Evolutionary conservation across 148 eudicot genomes (phyloP).

Genomic region (Persicaria maculosa): DNA sequence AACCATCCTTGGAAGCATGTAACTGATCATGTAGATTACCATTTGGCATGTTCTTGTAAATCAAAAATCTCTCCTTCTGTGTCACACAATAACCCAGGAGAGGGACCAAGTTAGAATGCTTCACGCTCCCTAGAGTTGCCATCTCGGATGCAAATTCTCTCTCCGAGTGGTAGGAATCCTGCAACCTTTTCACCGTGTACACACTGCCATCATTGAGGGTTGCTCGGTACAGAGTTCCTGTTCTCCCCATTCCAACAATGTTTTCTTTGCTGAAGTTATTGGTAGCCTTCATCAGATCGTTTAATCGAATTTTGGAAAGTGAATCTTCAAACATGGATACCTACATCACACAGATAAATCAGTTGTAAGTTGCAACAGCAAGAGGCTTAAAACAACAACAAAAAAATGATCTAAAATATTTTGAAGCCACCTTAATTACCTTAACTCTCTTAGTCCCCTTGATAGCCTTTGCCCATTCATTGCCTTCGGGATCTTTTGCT

Average conservation of each 20-base stretch:
- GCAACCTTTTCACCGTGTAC: slow-evolving; percentile 66
- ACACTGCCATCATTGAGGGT: slow-evolving; percentile 68
- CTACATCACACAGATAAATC: slow-evolving; percentile 25
- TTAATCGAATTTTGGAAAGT: slow-evolving; percentile 59
- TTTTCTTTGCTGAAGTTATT: slow-evolving; percentile 43
- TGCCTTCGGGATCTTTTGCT: slow-evolving; percentile 35
- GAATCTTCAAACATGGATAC: slow-evolving; percentile 80
- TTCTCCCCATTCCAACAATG: slow-evolving; percentile 50
- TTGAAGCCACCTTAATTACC: slow-evolving; percentile 18
- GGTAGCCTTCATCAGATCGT: slow-evolving; percentile 60
- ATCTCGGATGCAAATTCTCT: slow-evolving; percentile 66
- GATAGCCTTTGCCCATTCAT: slow-evolving; percentile 45
- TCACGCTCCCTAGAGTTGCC: slow-evolving; percentile 59
- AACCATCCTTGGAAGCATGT: slow-evolving; percentile 22
- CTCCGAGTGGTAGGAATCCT: slow-evolving; percentile 49
- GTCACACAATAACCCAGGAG: slow-evolving; percentile 74
- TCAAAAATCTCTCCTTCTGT: slow-evolving; percentile 74
- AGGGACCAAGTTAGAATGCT: slow-evolving; percentile 82
- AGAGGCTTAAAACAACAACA: slow-evolving; percentile 46
- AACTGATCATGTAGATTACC: slow-evolving; percentile 59
- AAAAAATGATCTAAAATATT: slow-evolving; percentile 43
- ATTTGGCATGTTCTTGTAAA: slow-evolving; percentile 72
- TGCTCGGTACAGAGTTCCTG: slow-evolving; percentile 71
- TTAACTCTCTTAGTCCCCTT: slow-evolving; percentile 38
- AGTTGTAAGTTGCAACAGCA: slow-evolving; percentile 35